These are phyloP conservation scores for Plantago coronopus DNA, from an alignment of 305 asterid species.

Conservation along the genomic window DNA sequence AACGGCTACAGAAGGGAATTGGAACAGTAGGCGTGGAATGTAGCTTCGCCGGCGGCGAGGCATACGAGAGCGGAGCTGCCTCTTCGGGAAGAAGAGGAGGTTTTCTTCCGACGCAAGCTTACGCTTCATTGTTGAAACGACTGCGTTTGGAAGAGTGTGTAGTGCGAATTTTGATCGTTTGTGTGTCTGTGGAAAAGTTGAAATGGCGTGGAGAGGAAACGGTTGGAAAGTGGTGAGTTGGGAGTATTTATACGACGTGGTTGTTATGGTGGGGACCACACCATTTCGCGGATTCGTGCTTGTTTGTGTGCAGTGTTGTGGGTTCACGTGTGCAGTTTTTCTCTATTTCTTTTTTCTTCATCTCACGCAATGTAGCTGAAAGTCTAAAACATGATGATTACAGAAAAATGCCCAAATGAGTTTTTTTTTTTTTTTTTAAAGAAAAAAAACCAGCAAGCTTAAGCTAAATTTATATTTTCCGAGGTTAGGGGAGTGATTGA, in stretches of 20 bases:
- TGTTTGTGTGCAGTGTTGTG: neutral
- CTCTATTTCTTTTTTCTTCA: too few species aligned
- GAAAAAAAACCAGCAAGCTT: too few species aligned
- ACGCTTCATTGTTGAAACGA: conserved; percentile 41
- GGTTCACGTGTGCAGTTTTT: conserved; percentile 20
- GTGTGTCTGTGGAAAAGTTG: conserved; percentile 14
- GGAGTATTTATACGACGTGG: conserved; percentile 42
- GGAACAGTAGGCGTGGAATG: conserved; percentile 35
- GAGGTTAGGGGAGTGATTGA: too few species aligned
- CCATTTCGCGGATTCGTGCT: neutral
- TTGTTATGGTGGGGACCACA: conserved; percentile 36
- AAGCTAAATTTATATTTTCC: too few species aligned
- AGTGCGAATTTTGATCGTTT: conserved; percentile 10
- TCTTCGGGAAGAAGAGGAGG: conserved; percentile 36
- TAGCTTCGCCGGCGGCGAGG: conserved; percentile 57
- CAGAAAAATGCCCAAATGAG: too few species aligned
- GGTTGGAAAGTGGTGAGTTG: conserved; percentile 36
- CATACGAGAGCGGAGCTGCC: conserved; percentile 67
- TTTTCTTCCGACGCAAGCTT: conserved; percentile 27
- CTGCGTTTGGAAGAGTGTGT: neutral
- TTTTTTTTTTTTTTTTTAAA: too few species aligned
- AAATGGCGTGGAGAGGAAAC: conserved; percentile 26
- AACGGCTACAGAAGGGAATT: conserved; percentile 13
- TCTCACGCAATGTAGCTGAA: too few species aligned
- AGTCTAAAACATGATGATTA: too few species aligned